Conservation (phyloP, 1,284 basidiomycete genomes). For the Ceratobasidium sp. region DNA sequence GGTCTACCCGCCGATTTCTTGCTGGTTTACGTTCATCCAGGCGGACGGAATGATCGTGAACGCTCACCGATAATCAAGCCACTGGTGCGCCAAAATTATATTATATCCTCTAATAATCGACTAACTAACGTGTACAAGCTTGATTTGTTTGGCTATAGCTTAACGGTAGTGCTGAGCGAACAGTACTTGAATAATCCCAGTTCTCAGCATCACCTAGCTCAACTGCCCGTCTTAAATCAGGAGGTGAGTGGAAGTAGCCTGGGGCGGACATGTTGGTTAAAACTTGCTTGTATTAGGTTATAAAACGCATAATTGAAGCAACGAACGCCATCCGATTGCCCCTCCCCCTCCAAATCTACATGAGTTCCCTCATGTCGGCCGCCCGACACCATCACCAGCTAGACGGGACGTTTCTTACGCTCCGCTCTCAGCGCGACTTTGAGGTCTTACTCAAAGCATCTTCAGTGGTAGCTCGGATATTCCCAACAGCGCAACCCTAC, state of each 20-base stretch:
- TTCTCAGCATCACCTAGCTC: constrained; percentile 49
- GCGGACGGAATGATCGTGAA: constrained; percentile 66
- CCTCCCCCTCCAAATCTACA: constrained; percentile 70
- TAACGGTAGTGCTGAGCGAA: constrained; percentile 60
- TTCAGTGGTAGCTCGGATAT: constrained; percentile 63
- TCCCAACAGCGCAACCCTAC: constrained; percentile 40
- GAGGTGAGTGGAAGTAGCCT: constrained; percentile 33
- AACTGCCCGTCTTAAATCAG: constrained; percentile 25
- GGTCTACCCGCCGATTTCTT: constrained; percentile 78
- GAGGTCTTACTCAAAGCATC: constrained; percentile 72
- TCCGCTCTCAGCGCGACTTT: constrained; percentile 69
- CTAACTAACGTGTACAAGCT: constrained; percentile 62
- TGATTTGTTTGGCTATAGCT: constrained; percentile 82
- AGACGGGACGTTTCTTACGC: constrained; percentile 76
- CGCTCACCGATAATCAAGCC: constrained; percentile 73
- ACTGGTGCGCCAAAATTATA: constrained; percentile 61
- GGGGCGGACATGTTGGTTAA: constrained; percentile 59
- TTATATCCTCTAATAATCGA: constrained; percentile 25
- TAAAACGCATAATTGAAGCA: constrained; percentile 53
- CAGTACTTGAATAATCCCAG: constrained; percentile 54
- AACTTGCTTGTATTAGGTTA: constrained; percentile 48
- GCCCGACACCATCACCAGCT: constrained; percentile 76
- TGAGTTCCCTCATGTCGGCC: constrained; percentile 78
- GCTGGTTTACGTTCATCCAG: constrained; percentile 76
- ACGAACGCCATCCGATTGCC: constrained; percentile 59